phyloP scores from a whole-genome alignment of 805 yeast genomes.

The Sugiyamaella lignohabitans region DNA sequence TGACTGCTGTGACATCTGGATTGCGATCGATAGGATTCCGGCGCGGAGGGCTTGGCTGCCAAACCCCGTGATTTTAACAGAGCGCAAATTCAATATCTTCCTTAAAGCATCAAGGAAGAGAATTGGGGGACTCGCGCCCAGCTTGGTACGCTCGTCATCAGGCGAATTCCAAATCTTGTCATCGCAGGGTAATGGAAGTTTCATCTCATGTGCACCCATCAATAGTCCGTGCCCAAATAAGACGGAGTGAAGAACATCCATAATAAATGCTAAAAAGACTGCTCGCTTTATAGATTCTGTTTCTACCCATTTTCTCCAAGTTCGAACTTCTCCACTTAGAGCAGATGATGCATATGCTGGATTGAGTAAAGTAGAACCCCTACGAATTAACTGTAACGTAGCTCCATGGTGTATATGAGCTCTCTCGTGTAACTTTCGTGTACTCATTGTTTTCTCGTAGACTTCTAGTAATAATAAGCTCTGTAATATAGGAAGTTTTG shows the following conservation, averaged over 20 bases:
- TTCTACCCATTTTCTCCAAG: constrained; percentile 64
- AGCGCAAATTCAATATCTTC: constrained; percentile 46
- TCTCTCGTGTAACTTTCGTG: constrained; percentile 67
- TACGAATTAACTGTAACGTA: constrained; percentile 64
- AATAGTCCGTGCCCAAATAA: constrained; percentile 66
- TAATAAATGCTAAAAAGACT: constrained; percentile 72
- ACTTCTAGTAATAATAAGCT: constrained; percentile 63
- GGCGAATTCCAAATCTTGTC: constrained; percentile 42
- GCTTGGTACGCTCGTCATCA: constrained; percentile 19
- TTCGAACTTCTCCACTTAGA: constrained; percentile 30
- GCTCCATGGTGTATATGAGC: constrained; percentile 85
- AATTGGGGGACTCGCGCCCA: constrained; percentile 13
- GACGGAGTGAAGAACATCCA: constrained; percentile 71
- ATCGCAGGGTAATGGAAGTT: constrained; percentile 55
- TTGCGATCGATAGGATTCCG: constrained; percentile 59
- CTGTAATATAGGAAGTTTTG: constrained; percentile 69
- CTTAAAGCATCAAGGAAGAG: constrained; percentile 54
- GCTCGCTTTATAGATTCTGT: constrained; percentile 71
- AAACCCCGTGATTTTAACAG: constrained; percentile 43
- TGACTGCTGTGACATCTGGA: constrained; percentile 43
- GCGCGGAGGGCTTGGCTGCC: constrained; percentile 61
- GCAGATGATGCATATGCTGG: constrained; percentile 43
- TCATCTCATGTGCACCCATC: constrained; percentile 52
- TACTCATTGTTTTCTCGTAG: constrained; percentile 67
- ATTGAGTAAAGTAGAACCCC: constrained; percentile 44